Base-by-base conservation (phyloP, 2,329 filamentous ascomycete species). In the Ilyonectria sp. region DNA sequence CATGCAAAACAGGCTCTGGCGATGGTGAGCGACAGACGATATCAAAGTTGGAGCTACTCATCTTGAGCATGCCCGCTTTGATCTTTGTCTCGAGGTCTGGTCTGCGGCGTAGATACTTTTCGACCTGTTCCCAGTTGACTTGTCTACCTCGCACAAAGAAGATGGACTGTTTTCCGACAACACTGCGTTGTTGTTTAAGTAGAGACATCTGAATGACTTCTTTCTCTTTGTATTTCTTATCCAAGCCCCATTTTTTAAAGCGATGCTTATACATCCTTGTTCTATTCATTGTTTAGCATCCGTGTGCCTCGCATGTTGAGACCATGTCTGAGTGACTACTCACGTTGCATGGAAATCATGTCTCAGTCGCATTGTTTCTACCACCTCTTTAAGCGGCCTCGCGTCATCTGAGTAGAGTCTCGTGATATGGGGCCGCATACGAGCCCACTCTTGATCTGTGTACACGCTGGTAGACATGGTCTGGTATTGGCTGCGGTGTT, bases 151-250 rank as follows among this genome's bases (percentile, higher is more conserved):
- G 35, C 23, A 56, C 7, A n/a, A 56, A n/a, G 13, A 56, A 56
- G 11, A 43, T 23, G 21, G 53, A 56, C 8, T n/a, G 35, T 56
- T 56, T 56, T 26, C 53, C 53, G 21, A 15, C 21, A 43, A 13
- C 21, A 43, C 8, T 15, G 26, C 53, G 53, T 56, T 56, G 35
- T 29, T 56, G 35, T 43, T 56, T 56, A 3, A 56, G 37, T 17
- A 56, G 53, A 44, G 21, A 43, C 35, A 56, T 56, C 53, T 56
- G 53, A 8, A 56, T 44, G 13, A 56, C 53, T 31, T 56, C 53
- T 13, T 43, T 56, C 37, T 56, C 53, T 19, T 43, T 56, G 21
- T 29, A 56, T 26, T 56, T 56, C 53, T 56, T 56, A n/a, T 56
- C 33, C 13, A 56, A 56, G 10, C 53, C 35, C 53, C 53, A 56